These are phyloP conservation scores for Sungouiozyma ichnusensis DNA, from an alignment of 805 yeast species.

Conservation along the genomic window DNA sequence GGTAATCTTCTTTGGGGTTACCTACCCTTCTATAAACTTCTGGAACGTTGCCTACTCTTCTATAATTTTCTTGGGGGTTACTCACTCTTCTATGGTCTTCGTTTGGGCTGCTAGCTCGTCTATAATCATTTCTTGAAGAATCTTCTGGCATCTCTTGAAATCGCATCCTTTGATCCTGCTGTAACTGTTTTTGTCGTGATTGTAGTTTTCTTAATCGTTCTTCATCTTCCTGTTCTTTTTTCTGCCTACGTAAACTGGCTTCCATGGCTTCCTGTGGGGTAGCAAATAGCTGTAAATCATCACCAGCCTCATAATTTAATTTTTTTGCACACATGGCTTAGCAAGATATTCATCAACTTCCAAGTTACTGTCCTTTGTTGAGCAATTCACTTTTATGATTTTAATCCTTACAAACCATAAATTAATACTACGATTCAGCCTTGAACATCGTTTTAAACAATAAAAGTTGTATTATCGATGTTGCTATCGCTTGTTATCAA, in stretches of 20 bases:
- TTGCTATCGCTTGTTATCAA: no score
- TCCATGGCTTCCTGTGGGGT: conserved; percentile 30
- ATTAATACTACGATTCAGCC: no score
- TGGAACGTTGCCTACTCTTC: background rate
- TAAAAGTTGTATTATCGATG: no score
- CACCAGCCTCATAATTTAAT: conserved; percentile 28
- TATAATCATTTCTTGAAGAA: background rate
- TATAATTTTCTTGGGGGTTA: background rate
- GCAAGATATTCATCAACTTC: no score
- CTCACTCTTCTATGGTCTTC: no score
- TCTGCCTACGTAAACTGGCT: conserved; percentile 15
- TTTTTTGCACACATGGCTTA: conserved; percentile 26
- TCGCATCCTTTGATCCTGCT: background rate
- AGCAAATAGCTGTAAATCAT: conserved; percentile 26
- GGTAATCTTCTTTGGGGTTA: background rate
- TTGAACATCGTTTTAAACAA: no score
- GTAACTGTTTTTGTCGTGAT: conserved; percentile 10
- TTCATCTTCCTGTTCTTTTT: conserved; percentile 22
- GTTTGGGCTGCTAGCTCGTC: no score
- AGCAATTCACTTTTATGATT: no score
- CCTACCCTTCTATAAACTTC: background rate
- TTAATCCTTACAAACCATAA: no score
- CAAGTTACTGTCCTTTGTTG: no score
- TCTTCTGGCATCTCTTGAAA: conserved; percentile 1
- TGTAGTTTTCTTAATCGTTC: conserved; percentile 18